Evolutionary conservation across 1,284 basidiomycete genomes (phyloP).

Genomic region (Hypsizygus ulmarius): DNA sequence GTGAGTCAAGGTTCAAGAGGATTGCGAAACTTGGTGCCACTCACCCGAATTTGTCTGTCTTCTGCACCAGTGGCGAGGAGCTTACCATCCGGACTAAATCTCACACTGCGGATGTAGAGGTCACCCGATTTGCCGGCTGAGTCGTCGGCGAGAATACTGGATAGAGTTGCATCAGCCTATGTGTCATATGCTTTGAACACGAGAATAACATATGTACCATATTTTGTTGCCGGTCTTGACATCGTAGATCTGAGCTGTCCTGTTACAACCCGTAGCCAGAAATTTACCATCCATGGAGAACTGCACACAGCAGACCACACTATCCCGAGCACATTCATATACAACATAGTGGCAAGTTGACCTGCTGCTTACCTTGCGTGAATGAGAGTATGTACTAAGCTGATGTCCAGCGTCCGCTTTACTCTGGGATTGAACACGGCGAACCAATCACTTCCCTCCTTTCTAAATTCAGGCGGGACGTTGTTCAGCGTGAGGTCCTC

Average conservation of each 20-base stretch:
- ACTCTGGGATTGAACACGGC: constrained; percentile 90
- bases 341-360: background rate
- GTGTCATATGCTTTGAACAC: background rate
- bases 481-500: constrained; percentile 39
- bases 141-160: constrained; percentile 70
- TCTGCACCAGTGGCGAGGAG: constrained; percentile 82
- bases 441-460: constrained; percentile 87
- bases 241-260: constrained; percentile 88
- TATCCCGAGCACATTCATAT: constrained; percentile 24
- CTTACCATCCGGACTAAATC: constrained; percentile 83
- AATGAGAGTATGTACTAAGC: constrained; percentile 84
- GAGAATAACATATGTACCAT: constrained; percentile 47
- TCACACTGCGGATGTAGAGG: constrained; percentile 81
- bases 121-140: constrained; percentile 65
- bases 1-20: too few species aligned
- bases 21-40: too few species aligned
- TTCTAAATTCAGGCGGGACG: constrained; percentile 41
- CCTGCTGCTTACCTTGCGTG: constrained; percentile 79
- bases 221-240: constrained; percentile 81
- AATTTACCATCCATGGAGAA: constrained; percentile 89
- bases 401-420: constrained; percentile 84
- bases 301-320: constrained; percentile 89
- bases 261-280: constrained; percentile 89
- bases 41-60: constrained; percentile 77
- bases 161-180: constrained; percentile 14